Evolutionary conservation across 129 eudicot genomes (phyloP), one percentile per base, ranked within the genome.

Genomic region (Chrysanthemum lavandulifolium): DNA sequence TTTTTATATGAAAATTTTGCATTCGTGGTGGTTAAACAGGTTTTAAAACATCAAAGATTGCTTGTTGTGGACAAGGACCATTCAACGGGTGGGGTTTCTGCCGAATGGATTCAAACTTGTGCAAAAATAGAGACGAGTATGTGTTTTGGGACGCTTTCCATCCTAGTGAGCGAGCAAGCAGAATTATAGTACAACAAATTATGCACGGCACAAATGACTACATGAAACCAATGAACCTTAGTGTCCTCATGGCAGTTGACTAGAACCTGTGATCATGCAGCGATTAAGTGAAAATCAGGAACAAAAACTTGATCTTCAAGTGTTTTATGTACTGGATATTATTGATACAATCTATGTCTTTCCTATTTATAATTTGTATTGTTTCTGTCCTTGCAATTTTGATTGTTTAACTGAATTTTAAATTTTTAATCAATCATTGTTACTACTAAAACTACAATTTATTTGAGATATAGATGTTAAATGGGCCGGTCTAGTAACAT

Each of bases 71-170:
- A 31, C 67, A 54, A 33, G 84, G 84, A 18, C 80, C 80, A 27
- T 80, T 19, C 51, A 74, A 80, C 19, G 84, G 80, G 55, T 0
- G 80, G 7, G 86, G 76, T 18, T 1, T 31, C 10, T 84, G 88
- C 79, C 61, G 78, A 1, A 5, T 57, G 2, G 50, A 55, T 21
- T 80, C 88, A 58, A 76, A 72, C 61, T 51, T 84, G 60, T 84
- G 88, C 63, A n/a, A 49, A 0, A 73, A 84, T 8, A 84, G 88
- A 63, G 69, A 73, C 54, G 23, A 73, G 16, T 76, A 84, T 33
- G 88, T 76, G 2, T 84, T 80, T 58, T 84, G 88, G 88, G 88
- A 84, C 27, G 76, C 88, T 14, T 84, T 72, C 60, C 88, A 84
- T 55, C 88, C 88, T 0, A 60, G 84, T 16, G 88, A 84, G 59